These are phyloP conservation scores for Heracleum sosnowskyi DNA, from an alignment of 129 eudicot species.

Conservation along the genomic window DNA sequence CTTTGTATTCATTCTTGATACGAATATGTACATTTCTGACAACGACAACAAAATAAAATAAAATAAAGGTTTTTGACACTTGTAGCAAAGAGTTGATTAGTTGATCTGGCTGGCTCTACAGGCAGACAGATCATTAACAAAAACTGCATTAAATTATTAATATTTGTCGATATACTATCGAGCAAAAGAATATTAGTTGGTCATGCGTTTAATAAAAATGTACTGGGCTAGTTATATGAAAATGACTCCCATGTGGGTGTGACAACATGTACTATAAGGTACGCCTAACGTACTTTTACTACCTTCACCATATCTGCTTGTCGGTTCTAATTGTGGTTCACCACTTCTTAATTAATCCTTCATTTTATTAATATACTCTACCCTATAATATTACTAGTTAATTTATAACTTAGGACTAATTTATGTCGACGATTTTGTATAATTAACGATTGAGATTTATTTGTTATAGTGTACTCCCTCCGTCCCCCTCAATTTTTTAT, in stretches of 20 bases:
- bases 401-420: too few relatives aligned
- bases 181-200: background rate
- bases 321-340: background rate
- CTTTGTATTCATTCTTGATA: too few relatives aligned
- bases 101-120: conserved; percentile 1
- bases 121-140: background rate
- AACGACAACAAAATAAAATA: too few relatives aligned
- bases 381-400: too few relatives aligned
- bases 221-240: background rate
- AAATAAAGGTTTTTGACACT: background rate
- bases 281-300: conserved; percentile 17
- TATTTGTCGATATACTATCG: background rate
- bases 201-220: background rate
- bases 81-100: background rate
- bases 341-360: background rate
- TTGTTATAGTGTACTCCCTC: too few relatives aligned
- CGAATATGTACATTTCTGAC: too few relatives aligned
- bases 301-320: background rate
- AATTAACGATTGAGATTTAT: too few relatives aligned
- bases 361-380: too few relatives aligned
- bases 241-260: conserved; percentile 29
- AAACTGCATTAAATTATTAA: background rate
- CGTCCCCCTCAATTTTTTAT: too few relatives aligned
- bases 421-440: too few relatives aligned
- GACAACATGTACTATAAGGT: conserved; percentile 38